Evolutionary conservation across 73 alveolate genomes (phyloP), one percentile per base, ranked within the genome.

Genomic region (Paramecium pentaurelia): DNA sequence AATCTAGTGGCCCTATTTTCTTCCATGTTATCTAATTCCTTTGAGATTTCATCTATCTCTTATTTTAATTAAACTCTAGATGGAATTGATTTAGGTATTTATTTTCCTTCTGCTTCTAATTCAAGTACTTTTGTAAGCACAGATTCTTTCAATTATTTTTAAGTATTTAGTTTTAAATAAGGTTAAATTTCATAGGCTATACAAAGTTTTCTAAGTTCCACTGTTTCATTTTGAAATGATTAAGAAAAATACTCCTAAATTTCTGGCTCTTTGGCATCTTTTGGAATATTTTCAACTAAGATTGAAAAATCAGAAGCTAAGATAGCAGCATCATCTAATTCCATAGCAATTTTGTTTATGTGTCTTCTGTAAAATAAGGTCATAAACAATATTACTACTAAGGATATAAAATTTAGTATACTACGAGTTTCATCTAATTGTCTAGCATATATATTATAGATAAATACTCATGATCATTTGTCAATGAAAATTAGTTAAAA

Each of bases 261-360:
- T 80, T 80, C 91, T 9, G 20, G 4, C 8, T 42, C 91, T 20
- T 42, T 80, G 1, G 91, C 91, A 9, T 80, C 73, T 25, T 37
- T 45, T 3, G 91, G 91, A 47, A 80, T 42, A 42, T 80, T 80
- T 1, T 80, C 75, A 45, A 80, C 77, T 25, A 45, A 28, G 6
- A 80, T 80, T 2, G 91, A 80, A 47, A 3, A 80, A 27, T 80
- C 91, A 25, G 91, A 80, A 18, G 75, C 54, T 25, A 49, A 47
- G 18, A 80, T 80, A 25, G 75, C 91, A 2, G 91, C 91, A 27
- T 49, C 75, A 49, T 80, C 91, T 3, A 80, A 42, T 80, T 80
- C 91, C 44, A 28, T 27, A 25, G 75, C 91, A 14, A 49, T 80
- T 49, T 25, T 42, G 14, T 80, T 80, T 3, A 80, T 80, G 18